Base-by-base conservation (phyloP, 768 basidiomycete genomes). In the Agrocybe chaxingu region DNA sequence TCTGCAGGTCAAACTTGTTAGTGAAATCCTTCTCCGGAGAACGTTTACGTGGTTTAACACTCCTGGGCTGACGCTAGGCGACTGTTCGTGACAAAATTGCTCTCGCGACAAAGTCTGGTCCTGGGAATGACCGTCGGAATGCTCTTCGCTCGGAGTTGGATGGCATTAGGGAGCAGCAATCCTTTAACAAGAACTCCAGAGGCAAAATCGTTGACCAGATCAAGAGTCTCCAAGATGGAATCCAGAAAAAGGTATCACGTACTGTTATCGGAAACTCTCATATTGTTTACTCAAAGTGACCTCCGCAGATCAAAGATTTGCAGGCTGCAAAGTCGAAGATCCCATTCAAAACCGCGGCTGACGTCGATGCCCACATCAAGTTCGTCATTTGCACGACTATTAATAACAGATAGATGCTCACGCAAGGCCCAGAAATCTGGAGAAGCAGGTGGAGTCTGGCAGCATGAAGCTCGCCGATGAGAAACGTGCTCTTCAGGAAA, bases 401-500 rank as follows among this genome's bases (percentile, higher is more conserved):
- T 42, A 45, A 1, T 11, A n/a, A 34, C 9, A 12, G 13, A 41
- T 16, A 51, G 42, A 37, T 36, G 50, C 35, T 54, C 51, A 48
- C 57, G 51, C 53, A 54, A 50, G 31, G 42, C 47, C 12, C 61
- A 95, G 92, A 59, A 75, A 85, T 53, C 74, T 97, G 52, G 91
- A 98, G 44, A 87, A 82, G 62, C 89, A 93, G 65, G 85, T 99
- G 47, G 96, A 98, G 64, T 91, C 91, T 4, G 96, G 96, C 19
- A 82, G 61, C 51, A 78, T 99, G 79, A 97, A 92, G 65, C 78
- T 98, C 51, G 93, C 85, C 24, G 95, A 97, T 50, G 97, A 99
- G 70, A 98, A 97, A 71, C 86, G 92, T 45, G 90, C 94, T 4
- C 78, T 99, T n/a, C 79, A 82, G 57, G 96, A 98, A 60, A 96